Evolutionary conservation across 2,329 filamentous ascomycete species (phyloP).

Genomic region (Xylaria sp.): DNA sequence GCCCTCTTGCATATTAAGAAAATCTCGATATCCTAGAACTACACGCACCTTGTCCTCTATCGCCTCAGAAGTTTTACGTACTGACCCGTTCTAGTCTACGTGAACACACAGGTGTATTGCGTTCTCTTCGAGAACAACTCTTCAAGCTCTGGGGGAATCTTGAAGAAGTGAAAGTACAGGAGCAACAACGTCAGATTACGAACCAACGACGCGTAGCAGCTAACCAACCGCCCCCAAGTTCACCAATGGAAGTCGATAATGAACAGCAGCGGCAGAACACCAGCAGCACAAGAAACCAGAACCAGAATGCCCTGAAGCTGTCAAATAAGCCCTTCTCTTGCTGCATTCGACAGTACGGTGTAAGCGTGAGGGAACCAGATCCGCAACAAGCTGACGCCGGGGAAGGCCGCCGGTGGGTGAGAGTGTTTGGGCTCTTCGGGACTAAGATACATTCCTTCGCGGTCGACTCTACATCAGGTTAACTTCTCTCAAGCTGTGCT

Average conservation of each 20-base stretch:
- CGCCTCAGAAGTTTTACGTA: constrained; percentile 4
- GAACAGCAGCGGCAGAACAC: constrained; percentile 11
- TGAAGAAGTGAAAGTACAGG: constrained; percentile 71
- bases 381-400: constrained; percentile 58
- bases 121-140: constrained; percentile 72
- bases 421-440: constrained; percentile 72
- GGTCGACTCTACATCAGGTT: neutral
- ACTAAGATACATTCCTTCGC: constrained; percentile 62
- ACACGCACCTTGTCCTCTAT: neutral
- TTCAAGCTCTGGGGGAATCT: constrained; percentile 88
- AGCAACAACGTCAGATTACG: constrained; percentile 44
- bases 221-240: constrained; percentile 54
- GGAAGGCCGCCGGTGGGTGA: constrained; percentile 65
- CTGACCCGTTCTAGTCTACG: constrained; percentile 61
- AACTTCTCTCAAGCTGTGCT: too few relatives aligned
- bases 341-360: constrained; percentile 77
- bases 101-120: constrained; percentile 60
- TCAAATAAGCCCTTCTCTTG: constrained; percentile 73
- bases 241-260: constrained; percentile 45
- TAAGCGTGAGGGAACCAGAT: constrained; percentile 58
- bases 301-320: constrained; percentile 39
- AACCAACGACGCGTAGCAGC: constrained; percentile 43
- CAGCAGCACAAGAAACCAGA: constrained; percentile 1
- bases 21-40: neutral
- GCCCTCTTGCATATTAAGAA: neutral